Conservation (phyloP, 2,329 filamentous ascomycete genomes). For the Trichophyton schoenleinii region DNA sequence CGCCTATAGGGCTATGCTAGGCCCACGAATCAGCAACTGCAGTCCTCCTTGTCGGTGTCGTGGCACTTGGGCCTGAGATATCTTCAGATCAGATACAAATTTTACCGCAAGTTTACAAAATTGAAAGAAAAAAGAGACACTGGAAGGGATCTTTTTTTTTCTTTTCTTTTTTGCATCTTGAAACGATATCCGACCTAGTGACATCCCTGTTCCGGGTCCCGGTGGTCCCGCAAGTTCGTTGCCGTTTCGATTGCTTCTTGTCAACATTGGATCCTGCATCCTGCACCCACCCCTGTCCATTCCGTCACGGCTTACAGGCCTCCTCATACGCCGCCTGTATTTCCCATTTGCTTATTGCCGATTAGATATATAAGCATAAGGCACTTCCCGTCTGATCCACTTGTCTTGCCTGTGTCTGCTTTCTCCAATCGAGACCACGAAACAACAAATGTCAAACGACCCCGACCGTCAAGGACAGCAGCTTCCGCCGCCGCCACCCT, state of each 20-base stretch:
- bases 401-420: background rate
- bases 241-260: constrained; percentile 5
- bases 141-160: background rate
- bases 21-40: constrained; percentile 7
- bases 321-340: background rate
- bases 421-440: constrained; percentile 5
- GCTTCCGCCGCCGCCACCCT: constrained; percentile 28
- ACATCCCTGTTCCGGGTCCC: constrained; percentile 11
- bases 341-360: constrained; percentile 6
- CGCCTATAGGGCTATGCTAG: constrained; percentile 10
- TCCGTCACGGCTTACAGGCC: constrained; percentile 2
- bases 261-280: constrained; percentile 1
- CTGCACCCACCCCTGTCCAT: constrained; percentile 5
- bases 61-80: constrained; percentile 6
- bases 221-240: constrained; percentile 10
- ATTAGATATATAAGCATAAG: constrained; percentile 7
- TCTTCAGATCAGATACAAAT: constrained; percentile 3
- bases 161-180: background rate
- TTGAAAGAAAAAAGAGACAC: constrained; percentile 1
- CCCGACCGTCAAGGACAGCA: constrained; percentile 36
- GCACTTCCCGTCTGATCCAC: constrained; percentile 1
- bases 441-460: constrained; percentile 32
- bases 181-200: background rate
- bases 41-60: constrained; percentile 8
- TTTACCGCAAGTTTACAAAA: constrained; percentile 3